These are phyloP conservation scores for Raffaelea ambrosiae DNA, from an alignment of 2,329 filamentous ascomycete species.

Conservation along the genomic window DNA sequence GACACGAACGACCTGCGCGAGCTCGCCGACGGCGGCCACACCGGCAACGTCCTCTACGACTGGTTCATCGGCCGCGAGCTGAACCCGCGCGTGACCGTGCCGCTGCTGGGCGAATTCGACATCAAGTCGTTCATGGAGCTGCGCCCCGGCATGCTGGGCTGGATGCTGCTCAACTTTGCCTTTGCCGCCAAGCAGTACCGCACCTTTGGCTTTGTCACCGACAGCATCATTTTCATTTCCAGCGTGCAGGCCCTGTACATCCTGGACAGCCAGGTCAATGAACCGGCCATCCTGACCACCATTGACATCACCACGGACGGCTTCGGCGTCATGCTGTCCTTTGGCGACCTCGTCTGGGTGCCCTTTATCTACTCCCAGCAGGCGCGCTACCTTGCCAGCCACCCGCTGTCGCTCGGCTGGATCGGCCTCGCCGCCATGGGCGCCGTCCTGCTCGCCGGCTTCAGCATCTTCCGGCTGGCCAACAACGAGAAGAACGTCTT, in stretches of 20 bases:
- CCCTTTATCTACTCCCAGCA: conserved; percentile 84
- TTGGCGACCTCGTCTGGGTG: conserved; percentile 88
- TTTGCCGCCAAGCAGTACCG: conserved; percentile 85
- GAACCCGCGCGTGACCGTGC: conserved; percentile 75
- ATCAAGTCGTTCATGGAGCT: conserved; percentile 87
- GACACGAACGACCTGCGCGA: conserved; percentile 70
- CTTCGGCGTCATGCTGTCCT: conserved; percentile 90
- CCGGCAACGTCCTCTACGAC: conserved; percentile 83
- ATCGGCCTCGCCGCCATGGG: conserved; percentile 56
- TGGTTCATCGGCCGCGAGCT: conserved; percentile 96
- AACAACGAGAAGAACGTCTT: conserved; percentile 96
- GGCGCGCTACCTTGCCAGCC: conserved; percentile 72
- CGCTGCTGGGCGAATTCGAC: conserved; percentile 76
- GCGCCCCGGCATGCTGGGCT: conserved; percentile 84
- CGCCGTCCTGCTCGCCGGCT: conserved; percentile 62
- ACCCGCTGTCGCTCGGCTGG: conserved; percentile 71
- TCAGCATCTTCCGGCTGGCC: conserved; percentile 84
- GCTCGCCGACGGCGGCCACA: conserved; percentile 72
- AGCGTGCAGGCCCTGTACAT: conserved; percentile 74
- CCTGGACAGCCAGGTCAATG: conserved; percentile 78
- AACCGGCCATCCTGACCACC: conserved; percentile 80
- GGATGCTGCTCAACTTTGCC: conserved; percentile 76
- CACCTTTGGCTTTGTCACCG: conserved; percentile 72
- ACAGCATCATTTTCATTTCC: conserved; percentile 75
- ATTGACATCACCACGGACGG: conserved; percentile 92